Base-by-base conservation (phyloP, 1,284 basidiomycete genomes). In the Ganoderma lucidum region DNA sequence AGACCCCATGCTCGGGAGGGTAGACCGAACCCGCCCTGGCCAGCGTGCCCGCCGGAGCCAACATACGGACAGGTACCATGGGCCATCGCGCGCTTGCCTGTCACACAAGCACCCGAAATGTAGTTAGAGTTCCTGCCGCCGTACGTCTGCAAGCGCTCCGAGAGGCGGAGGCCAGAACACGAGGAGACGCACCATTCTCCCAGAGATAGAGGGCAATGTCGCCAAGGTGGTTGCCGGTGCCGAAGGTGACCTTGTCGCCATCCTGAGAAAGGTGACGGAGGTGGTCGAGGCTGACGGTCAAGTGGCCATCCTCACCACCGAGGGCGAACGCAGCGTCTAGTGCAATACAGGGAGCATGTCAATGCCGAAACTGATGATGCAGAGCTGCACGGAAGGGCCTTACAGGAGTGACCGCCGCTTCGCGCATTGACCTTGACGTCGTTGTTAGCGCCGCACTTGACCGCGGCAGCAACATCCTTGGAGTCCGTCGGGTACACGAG, bases 61-160 rank as follows among this genome's bases (percentile, higher is more conserved):
- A 68, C 67, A 30, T 65, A 64, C 28, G 67, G 63, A 41, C 67
- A 68, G n/a, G 67, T 68, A 23, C 67, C 67, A n/a, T 68, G 67
- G 2, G 63, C 67, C 67, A 68, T 62, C 14, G 67, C 67, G 15
- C 63, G 67, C 37, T 68, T 15, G 4, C 63, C 67, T 68, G 42
- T n/a, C 4, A 67, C n/a, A n/a, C n/a, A n/a, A n/a, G 30, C 10
- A 41, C 28, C 2, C 39, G 19, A 32, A 61, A 4, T 5, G 48
- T 30, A 9, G 45, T 53, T 30, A 63, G 35, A 53, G 30, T 32
- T 28, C 30, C n/a, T 17, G 28, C 56, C 45, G 45, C 45, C n/a
- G 55, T 19, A 30, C 3, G 39, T 5, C 0, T 39, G 39, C 37
- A 32, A 6, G 28, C 63, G 51, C 37, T 42, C 28, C 35, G 62